Conservation (phyloP, 345 rosid species). For the Gossypium anomalum region DNA sequence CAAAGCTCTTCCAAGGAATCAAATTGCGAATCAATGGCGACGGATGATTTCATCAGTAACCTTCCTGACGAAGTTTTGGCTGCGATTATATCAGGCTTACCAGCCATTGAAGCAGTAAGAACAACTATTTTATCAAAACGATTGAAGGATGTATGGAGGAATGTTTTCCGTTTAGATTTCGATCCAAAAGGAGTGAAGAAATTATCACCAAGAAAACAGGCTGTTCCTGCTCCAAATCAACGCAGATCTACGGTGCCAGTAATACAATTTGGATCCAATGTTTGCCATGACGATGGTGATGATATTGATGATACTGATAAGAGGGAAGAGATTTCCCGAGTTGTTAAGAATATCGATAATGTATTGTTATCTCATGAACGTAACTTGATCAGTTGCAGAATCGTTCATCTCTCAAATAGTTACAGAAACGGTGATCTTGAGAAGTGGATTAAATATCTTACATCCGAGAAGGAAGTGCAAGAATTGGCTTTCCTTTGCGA, state of each 20-base stretch:
- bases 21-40: not conserved
- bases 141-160: not conserved
- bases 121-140: conserved; percentile 1
- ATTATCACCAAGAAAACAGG: no score
- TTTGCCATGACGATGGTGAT: no score
- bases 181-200: not conserved
- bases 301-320: not conserved
- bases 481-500: not conserved
- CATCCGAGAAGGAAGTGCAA: not conserved
- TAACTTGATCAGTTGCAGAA: conserved; percentile 1
- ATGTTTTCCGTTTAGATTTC: not conserved
- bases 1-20: no score
- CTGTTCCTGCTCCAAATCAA: no score
- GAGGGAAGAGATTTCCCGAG: not conserved
- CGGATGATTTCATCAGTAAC: not conserved
- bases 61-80: not conserved
- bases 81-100: not conserved
- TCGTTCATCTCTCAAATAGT: not conserved
- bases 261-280: no score
- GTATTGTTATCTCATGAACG: not conserved
- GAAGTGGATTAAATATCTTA: not conserved
- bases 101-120: not conserved
- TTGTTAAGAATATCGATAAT: not conserved
- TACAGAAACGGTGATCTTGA: not conserved
- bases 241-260: no score